Percentiles rank a stretch among this genome's conserved stretches.
Evolutionary conservation across 2,329 filamentous ascomycete species (phyloP).

Genomic region (Tolypocladium capitatum): DNA sequence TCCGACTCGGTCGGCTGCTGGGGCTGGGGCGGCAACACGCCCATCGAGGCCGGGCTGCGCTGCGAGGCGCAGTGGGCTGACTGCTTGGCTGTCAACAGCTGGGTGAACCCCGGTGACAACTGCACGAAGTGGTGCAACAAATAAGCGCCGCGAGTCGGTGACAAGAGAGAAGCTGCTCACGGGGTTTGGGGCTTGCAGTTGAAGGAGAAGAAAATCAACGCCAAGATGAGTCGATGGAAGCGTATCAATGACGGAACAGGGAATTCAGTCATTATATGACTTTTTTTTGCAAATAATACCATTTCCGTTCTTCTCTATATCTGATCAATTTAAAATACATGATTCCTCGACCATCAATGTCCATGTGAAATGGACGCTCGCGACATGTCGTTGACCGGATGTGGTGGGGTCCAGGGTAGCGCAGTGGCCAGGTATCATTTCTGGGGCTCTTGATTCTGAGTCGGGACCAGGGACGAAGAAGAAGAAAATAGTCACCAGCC

Average conservation of each 20-base stretch:
- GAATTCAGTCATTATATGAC: neutral
- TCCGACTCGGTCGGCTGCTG: slow-evolving; percentile 8
- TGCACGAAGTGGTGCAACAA: slow-evolving; percentile 23
- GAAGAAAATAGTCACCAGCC: no score
- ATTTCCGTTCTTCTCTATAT: neutral
- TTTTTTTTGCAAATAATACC: neutral
- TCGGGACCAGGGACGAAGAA: no score
- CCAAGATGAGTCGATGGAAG: no score
- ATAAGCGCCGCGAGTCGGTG: slow-evolving; percentile 8
- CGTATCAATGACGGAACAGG: no score
- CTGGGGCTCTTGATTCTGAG: no score
- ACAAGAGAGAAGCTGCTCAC: neutral
- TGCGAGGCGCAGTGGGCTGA: slow-evolving; percentile 37
- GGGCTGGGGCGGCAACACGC: slow-evolving; percentile 17
- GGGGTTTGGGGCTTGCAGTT: neutral
- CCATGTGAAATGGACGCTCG: neutral
- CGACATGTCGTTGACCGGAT: neutral
- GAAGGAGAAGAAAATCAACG: neutral
- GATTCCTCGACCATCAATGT: no score
- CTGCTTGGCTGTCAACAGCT: slow-evolving; percentile 30
- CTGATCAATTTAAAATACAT: no score
- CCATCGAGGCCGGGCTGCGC: slow-evolving; percentile 21
- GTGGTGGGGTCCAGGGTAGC: neutral
- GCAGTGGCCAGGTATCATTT: no score
- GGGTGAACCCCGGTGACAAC: slow-evolving; percentile 21